Evolutionary conservation across 1,284 basidiomycete genomes (phyloP), one percentile per base, ranked within the genome.

Genomic region (Cryptococcus floricola): DNA sequence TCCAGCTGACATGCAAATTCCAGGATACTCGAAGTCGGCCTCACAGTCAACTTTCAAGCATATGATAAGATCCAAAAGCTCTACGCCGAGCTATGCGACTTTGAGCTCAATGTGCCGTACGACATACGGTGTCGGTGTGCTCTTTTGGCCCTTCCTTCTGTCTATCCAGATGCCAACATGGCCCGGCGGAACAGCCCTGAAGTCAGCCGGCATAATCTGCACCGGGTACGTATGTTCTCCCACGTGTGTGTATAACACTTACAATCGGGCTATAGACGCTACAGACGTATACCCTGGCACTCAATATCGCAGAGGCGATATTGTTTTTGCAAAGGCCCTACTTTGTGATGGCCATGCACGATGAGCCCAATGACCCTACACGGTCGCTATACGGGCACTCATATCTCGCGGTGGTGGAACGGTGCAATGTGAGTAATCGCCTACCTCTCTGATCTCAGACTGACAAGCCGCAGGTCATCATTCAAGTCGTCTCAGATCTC

Each of bases 301-400:
- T 69, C 9, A 68, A 66, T 51, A 56, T 66, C n/a, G 57, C 61
- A 8, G 67, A 69, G 45, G 58, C 59, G 31, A 53, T 69, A 34
- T 39, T 71, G 19, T 66, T 64, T 53, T 56, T 71, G 12, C 63
- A 65, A 23, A 48, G 69, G 42, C 68, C 67, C 3, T 71, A 66
- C 54, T 71, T 71, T 46, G 66, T 68, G 34, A 57, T 61, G 44
- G 69, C 69, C 9, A 64, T 71, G 43, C 58, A 69, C 27, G 64
- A 67, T 18, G 52, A 59, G 39, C 64, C 66, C 5, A 45, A 53
- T 13, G 67, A 71, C 39, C 69, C 69, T 2, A 60, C 63, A 4
- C 44, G 59, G 34, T 60, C 57, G 2, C 43, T 58, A 8, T 69
- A 63, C 52, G 68, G 67, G 4, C 57, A 65, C 18, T 60, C 66